Percentiles rank a stretch among this genome's conserved stretches.
Conservation (phyloP, 768 basidiomycete species). For the Russula ochroleuca region DNA sequence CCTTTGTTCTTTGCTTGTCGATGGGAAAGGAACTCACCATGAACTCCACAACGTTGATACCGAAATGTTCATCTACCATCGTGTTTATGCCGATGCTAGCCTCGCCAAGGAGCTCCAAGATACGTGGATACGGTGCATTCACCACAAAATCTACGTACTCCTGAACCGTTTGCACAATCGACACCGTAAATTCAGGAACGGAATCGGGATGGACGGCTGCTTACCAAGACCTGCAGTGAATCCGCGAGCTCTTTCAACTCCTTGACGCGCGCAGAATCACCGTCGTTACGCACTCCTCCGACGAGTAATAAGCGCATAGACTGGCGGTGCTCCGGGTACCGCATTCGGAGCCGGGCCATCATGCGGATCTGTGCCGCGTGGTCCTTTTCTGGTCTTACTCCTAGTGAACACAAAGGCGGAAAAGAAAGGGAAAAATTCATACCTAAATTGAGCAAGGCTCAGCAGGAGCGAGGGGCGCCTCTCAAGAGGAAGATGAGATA, state of each 20-base stretch:
- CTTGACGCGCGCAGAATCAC: conserved; percentile 66
- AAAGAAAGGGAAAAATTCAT: conserved; percentile 23
- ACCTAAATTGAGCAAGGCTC: conserved; percentile 94
- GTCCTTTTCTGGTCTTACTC: conserved; percentile 85
- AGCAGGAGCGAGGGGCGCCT: conserved; percentile 62
- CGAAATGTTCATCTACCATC: conserved; percentile 98
- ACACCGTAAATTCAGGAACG: conserved; percentile 2
- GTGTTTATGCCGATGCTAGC: conserved; percentile 88
- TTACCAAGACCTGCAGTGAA: conserved; percentile 62
- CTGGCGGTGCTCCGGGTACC: conserved; percentile 53
- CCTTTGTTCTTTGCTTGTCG: not conserved
- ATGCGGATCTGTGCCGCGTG: conserved; percentile 75
- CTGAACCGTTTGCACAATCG: conserved; percentile 38
- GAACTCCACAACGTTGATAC: conserved; percentile 96
- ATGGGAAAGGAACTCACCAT: conserved; percentile 55
- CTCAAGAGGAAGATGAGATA: conserved; percentile 53
- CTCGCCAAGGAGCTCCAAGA: conserved; percentile 65
- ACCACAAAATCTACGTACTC: conserved; percentile 70
- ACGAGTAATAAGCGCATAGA: conserved; percentile 59
- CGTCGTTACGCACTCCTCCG: conserved; percentile 79
- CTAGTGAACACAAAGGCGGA: not conserved
- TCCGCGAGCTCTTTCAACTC: conserved; percentile 53
- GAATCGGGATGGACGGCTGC: not conserved
- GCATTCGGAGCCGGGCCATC: conserved; percentile 53
- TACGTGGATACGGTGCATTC: conserved; percentile 71